phyloP scores from a whole-genome alignment of 306 rosid genomes.

The Prunus dulcis region DNA sequence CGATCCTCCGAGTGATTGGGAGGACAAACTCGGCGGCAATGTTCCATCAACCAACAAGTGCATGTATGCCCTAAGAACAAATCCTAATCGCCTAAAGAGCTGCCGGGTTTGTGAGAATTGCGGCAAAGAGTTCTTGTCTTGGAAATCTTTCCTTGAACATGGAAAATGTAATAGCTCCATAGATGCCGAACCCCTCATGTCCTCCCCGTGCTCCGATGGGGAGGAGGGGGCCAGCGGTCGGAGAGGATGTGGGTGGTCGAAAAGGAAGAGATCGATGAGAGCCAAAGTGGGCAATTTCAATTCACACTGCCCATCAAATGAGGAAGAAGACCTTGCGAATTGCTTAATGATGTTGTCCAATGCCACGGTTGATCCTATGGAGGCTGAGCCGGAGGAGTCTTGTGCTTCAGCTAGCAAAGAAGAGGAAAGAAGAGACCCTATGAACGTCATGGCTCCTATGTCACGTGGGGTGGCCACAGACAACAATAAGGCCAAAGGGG shows the following conservation, averaged over 20 bases:
- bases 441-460: conserved; percentile 45
- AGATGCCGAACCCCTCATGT: conserved; percentile 52
- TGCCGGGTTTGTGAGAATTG: conserved; percentile 80
- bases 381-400: conserved; percentile 64
- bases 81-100: conserved; percentile 76
- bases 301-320: conserved; percentile 60
- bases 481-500: conserved; percentile 44
- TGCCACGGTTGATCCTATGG: conserved; percentile 53
- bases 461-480: conserved; percentile 29
- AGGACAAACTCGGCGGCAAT: conserved; percentile 44
- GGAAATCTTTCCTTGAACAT: conserved; percentile 90
- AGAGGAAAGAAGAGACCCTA: conserved; percentile 55
- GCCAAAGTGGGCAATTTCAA: conserved; percentile 55
- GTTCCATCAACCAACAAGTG: conserved; percentile 54
- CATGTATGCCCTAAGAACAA: conserved; percentile 80
- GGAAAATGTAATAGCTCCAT: conserved; percentile 70
- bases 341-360: conserved; percentile 91
- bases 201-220: conserved; percentile 53
- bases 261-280: conserved; percentile 70
- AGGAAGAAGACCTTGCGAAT: conserved; percentile 89
- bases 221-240: conserved; percentile 26
- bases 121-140: conserved; percentile 74
- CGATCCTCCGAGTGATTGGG: conserved; percentile 72
- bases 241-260: conserved; percentile 61
- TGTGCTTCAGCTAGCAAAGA: conserved; percentile 82